Percentiles rank a stretch among this genome's conserved stretches.
Evolutionary conservation across 2,329 filamentous ascomycete species (phyloP).

Genomic region (Metarhizium robertsii): DNA sequence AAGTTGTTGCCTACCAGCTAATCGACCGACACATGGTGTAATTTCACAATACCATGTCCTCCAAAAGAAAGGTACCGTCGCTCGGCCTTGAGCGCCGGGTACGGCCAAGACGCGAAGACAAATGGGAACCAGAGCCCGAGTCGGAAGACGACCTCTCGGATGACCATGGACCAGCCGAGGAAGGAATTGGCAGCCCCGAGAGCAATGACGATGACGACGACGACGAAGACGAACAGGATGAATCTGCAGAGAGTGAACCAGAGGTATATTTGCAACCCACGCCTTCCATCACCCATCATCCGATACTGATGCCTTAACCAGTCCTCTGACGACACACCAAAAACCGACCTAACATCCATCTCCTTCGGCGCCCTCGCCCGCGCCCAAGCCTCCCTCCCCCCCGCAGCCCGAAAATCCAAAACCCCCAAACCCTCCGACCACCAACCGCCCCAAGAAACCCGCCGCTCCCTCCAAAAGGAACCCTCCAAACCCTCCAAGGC

Average conservation of each 20-base stretch:
- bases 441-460: constrained; percentile 1
- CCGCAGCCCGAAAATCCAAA: constrained; percentile 17
- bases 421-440: constrained; percentile 8
- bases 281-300: not conserved
- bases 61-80: constrained; percentile 30
- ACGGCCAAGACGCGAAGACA: constrained; percentile 33
- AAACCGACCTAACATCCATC: constrained; percentile 47
- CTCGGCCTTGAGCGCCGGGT: constrained; percentile 32
- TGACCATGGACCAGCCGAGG: constrained; percentile 19
- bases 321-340: constrained; percentile 12
- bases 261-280: constrained; percentile 14
- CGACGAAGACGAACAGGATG: constrained; percentile 20
- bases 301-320: not conserved
- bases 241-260: constrained; percentile 14
- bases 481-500: constrained; percentile 2
- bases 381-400: constrained; percentile 62
- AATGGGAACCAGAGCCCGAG: constrained; percentile 26
- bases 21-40: not conserved
- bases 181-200: constrained; percentile 15
- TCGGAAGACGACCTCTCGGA: constrained; percentile 15
- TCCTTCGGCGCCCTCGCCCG: constrained; percentile 88
- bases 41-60: constrained; percentile 15
- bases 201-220: constrained; percentile 21
- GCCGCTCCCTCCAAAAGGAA: not conserved
- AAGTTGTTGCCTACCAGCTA: not conserved